Base-by-base conservation (phyloP, 1,284 basidiomycete species). In the Cryptococcus sp. region DNA sequence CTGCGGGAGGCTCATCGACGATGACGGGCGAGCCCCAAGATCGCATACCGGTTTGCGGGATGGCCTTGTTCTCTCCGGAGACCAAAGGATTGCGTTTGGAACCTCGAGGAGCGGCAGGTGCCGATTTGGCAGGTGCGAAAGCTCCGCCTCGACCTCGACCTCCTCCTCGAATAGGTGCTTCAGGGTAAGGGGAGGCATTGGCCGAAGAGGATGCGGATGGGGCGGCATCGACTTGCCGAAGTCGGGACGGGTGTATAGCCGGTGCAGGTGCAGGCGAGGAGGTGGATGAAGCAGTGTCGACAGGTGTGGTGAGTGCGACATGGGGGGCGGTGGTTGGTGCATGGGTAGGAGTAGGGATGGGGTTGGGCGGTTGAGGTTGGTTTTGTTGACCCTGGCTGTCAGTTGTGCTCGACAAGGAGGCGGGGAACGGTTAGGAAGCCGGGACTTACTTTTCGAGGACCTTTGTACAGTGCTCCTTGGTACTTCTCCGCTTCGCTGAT, bases 401-500 rank as follows among this genome's bases (percentile, higher is more conserved):
- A 33, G 21, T n/a, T 25, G 16, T 16, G 31, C 4, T n/a, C n/a
- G n/a, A n/a, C n/a, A n/a, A n/a, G n/a, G 5, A 6, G 32, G 22
- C 11, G 16, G n/a, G n/a, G 24, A 7, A 26, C 1, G 5, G 23
- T n/a, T n/a, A n/a, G n/a, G n/a, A n/a, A n/a, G n/a, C 7, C 34
- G 34, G 7, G 18, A 47, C 54, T 48, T 36, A 80, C 79, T 51
- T 74, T 75, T 72, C 85, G 86, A 5, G 82, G 80, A 19, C 85
- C 86, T 68, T 86, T 86, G 73, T 91, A 93, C 45, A 93, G 69
- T 48, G 78, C 75, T 66, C 88, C 88, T 74, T 94, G 83, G 65
- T 94, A 93, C 71, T 93, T 92, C 69, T 94, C 86, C 4, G 87
- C 90, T 73, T 94, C 90, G 47, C 80, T 82, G 43, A 94, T 83